Conservation (phyloP, 495 filamentous ascomycete species). For the Usnea hakonensis region DNA sequence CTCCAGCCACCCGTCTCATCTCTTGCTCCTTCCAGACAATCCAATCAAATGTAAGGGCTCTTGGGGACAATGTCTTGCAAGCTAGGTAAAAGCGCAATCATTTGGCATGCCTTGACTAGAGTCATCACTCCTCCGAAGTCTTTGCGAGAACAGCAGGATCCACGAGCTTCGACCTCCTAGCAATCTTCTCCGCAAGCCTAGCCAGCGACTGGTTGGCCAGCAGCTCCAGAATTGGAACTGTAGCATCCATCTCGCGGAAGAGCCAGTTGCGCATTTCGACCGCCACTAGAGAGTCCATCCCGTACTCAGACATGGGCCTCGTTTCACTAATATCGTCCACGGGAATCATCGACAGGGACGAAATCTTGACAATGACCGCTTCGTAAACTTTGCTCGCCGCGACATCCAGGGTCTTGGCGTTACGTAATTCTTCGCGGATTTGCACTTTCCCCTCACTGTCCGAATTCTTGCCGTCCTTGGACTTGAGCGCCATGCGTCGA, state of each 20-base stretch:
- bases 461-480: background rate
- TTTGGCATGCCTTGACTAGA: too few species aligned
- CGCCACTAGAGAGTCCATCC: constrained; percentile 36
- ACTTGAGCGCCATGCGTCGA: background rate
- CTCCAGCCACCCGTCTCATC: too few species aligned
- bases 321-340: constrained; percentile 4
- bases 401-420: background rate
- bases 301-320: constrained; percentile 25
- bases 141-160: background rate
- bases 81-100: too few species aligned
- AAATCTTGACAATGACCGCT: background rate
- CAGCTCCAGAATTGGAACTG: constrained; percentile 33
- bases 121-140: too few species aligned
- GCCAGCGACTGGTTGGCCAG: constrained; percentile 17
- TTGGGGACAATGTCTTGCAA: too few species aligned
- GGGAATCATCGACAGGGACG: constrained; percentile 1
- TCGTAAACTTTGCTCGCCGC: background rate
- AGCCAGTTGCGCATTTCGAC: constrained; percentile 39
- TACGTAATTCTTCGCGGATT: background rate
- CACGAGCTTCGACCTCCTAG: background rate
- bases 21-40: too few species aligned
- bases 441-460: background rate
- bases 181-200: constrained; percentile 7
- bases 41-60: too few species aligned
- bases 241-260: constrained; percentile 25